These are phyloP conservation scores for Penicillium canariense DNA, from an alignment of 495 filamentous ascomycete genomes.

Conservation along the genomic window DNA sequence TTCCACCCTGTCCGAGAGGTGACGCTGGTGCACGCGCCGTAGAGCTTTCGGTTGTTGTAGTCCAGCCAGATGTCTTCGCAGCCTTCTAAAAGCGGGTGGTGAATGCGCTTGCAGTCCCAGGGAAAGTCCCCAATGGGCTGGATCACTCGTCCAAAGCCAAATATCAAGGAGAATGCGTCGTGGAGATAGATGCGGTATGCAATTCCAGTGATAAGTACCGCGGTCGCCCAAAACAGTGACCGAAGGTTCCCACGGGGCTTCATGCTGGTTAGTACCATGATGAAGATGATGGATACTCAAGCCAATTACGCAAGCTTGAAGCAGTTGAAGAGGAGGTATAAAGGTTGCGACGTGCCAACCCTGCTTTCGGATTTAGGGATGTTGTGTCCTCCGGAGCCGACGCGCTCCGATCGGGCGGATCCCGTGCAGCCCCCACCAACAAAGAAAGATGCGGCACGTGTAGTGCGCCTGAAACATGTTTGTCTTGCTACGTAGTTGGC, in stretches of 20 bases:
- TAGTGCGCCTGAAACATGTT: not conserved
- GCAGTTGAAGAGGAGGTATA: not conserved
- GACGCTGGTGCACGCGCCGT: slow-evolving; percentile 8
- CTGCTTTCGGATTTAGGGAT: not conserved
- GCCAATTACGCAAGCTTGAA: not conserved
- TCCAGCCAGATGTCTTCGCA: slow-evolving; percentile 19
- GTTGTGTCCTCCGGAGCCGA: not conserved
- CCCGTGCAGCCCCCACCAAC: not conserved
- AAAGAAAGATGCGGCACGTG: not conserved
- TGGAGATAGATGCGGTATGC: not conserved
- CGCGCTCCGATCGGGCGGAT: not conserved
- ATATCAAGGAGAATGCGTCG: not conserved
- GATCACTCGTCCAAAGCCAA: slow-evolving; percentile 27
- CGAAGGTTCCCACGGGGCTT: not conserved
- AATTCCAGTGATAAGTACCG: not conserved
- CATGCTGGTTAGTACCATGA: too few relatives aligned
- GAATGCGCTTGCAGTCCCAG: slow-evolving; percentile 29
- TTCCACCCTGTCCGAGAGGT: slow-evolving; percentile 20
- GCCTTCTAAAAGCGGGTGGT: slow-evolving; percentile 32
- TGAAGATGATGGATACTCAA: too few relatives aligned
- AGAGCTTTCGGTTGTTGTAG: slow-evolving; percentile 6
- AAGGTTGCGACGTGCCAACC: not conserved
- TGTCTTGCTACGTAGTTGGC: not conserved
- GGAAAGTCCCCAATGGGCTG: slow-evolving; percentile 31
- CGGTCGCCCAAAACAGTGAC: not conserved